Conservation (phyloP, 495 filamentous ascomycete species). For the Penicillium soppii region DNA sequence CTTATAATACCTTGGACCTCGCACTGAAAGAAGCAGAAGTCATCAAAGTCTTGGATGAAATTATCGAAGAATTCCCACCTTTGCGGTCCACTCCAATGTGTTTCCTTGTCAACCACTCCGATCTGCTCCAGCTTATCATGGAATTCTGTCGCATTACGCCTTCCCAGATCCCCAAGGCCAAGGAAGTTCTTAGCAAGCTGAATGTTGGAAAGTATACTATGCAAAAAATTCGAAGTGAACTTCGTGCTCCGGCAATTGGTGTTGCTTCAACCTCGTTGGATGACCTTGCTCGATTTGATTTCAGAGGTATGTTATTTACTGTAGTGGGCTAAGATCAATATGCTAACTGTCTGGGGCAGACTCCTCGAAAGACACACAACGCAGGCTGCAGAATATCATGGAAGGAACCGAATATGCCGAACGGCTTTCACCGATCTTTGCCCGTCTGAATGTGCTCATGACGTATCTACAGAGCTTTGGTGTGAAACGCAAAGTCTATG, state of each 20-base stretch:
- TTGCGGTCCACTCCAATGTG: conserved; percentile 72
- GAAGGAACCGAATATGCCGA: conserved; percentile 68
- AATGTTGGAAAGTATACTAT: conserved; percentile 82
- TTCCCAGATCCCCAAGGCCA: conserved; percentile 65
- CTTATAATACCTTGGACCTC: conserved; percentile 74
- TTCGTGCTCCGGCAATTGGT: conserved; percentile 74
- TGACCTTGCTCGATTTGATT: conserved; percentile 88
- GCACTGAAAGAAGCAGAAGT: conserved; percentile 91
- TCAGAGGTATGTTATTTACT: conserved; percentile 59
- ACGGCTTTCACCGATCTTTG: conserved; percentile 67
- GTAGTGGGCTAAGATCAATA: neutral
- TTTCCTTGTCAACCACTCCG: conserved; percentile 89
- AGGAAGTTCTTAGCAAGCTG: conserved; percentile 83
- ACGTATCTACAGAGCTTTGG: conserved; percentile 73
- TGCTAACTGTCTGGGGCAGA: conserved; percentile 45
- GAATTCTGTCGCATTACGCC: conserved; percentile 79
- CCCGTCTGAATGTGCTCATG: conserved; percentile 73
- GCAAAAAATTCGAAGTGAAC: conserved; percentile 80
- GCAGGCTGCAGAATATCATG: conserved; percentile 69
- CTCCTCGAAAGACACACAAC: conserved; percentile 68
- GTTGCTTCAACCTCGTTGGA: conserved; percentile 88
- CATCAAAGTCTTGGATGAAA: conserved; percentile 91
- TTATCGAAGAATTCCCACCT: conserved; percentile 78
- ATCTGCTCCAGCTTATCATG: conserved; percentile 79
- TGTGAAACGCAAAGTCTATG: conserved; percentile 74